These are phyloP conservation scores for Yamagishiella unicocca DNA, from an alignment of 139 green algal genomes.

Conservation along the genomic window DNA sequence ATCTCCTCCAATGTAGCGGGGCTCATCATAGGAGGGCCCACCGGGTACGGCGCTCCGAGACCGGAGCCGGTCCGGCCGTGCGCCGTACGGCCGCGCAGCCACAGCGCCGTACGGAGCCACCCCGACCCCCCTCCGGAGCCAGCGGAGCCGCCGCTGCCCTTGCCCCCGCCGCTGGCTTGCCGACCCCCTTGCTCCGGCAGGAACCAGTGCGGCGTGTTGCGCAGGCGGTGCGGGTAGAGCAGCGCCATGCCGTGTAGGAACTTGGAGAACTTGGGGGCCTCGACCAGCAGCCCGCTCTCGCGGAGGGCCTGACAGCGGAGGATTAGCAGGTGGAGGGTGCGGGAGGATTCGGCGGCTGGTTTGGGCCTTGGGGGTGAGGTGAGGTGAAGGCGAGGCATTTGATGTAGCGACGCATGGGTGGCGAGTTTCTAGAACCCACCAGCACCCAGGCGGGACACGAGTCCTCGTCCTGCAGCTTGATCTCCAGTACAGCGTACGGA, in stretches of 20 bases:
- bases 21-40: constrained; percentile 38
- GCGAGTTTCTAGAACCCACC: constrained; percentile 49
- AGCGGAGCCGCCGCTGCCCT: too few relatives aligned
- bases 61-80: too few relatives aligned
- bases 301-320: constrained; percentile 54
- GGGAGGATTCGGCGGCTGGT: too few relatives aligned
- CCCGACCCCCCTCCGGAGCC: too few relatives aligned
- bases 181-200: too few relatives aligned
- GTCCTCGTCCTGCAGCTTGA: constrained; percentile 86
- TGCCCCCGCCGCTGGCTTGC: too few relatives aligned
- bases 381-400: neutral
- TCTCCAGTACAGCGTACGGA: constrained; percentile 88
- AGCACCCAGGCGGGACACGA: constrained; percentile 63
- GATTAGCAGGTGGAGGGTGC: neutral
- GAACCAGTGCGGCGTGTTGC: constrained; percentile 85
- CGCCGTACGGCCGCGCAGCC: constrained; percentile 1
- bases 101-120: constrained; percentile 15
- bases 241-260: constrained; percentile 79
- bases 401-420: neutral
- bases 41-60: neutral
- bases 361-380: too few relatives aligned
- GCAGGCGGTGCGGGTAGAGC: constrained; percentile 57
- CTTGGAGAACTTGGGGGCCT: constrained; percentile 88
- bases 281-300: constrained; percentile 72
- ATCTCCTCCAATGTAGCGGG: constrained; percentile 81